Conservation (phyloP, 169 alveolate genomes). For the Plasmodium vinckei region DNA sequence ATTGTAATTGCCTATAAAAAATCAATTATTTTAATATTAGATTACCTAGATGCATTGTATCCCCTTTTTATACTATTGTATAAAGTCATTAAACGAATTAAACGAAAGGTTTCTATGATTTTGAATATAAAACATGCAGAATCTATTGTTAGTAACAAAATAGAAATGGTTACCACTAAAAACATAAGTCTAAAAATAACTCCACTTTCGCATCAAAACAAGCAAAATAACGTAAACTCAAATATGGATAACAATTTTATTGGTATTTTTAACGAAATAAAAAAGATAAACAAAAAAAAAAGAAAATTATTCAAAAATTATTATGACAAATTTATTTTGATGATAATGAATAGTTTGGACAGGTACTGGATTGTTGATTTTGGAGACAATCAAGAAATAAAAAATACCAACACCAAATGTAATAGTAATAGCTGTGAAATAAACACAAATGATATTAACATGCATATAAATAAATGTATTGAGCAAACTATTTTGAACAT, state of each 20-base stretch:
- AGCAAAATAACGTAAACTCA: too few relatives aligned
- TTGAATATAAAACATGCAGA: not conserved
- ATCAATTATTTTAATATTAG: constrained; percentile 32
- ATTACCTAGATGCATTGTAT: constrained; percentile 44
- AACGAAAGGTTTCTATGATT: constrained; percentile 1
- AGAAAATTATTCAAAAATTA: constrained; percentile 25
- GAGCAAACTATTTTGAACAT: constrained; percentile 20
- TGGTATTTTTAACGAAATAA: not conserved
- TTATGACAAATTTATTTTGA: constrained; percentile 10
- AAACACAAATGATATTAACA: not conserved
- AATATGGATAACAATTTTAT: not conserved
- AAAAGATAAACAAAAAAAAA: constrained; percentile 18
- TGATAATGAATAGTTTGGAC: constrained; percentile 3
- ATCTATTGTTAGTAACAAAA: not conserved
- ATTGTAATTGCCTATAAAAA: constrained; percentile 37
- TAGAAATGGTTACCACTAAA: not conserved
- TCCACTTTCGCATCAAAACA: not conserved
- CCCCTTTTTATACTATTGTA: constrained; percentile 27
- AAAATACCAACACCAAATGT: not conserved
- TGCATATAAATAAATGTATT: not conserved
- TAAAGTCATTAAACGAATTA: constrained; percentile 2
- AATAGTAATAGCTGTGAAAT: constrained; percentile 16
- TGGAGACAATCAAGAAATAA: not conserved
- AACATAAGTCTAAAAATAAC: not conserved
- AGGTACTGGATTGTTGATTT: too few relatives aligned